phyloP scores from a whole-genome alignment of 495 filamentous ascomycete species.

The Gamarada debralockiae region DNA sequence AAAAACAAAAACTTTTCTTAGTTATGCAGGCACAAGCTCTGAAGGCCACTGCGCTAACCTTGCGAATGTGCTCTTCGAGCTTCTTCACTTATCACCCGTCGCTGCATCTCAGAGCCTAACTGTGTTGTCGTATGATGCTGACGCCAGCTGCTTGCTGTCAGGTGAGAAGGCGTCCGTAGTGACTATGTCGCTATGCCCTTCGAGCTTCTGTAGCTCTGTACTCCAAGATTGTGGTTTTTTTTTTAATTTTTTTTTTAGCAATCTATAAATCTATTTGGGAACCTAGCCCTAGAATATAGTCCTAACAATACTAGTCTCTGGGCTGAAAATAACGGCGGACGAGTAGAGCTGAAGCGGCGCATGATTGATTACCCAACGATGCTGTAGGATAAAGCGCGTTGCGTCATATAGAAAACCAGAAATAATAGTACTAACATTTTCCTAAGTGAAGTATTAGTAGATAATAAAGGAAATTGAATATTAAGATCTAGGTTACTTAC shows the following conservation, averaged over 20 bases:
- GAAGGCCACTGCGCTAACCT: not conserved
- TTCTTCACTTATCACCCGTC: not conserved
- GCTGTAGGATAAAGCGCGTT: constrained; percentile 2
- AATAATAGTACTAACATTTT: not conserved
- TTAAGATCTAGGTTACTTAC: not conserved
- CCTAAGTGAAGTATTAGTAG: not conserved
- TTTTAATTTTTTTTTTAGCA: no score
- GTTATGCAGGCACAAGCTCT: no score
- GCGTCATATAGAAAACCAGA: constrained; percentile 3
- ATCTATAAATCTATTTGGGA: not conserved
- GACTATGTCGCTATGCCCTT: constrained; percentile 3
- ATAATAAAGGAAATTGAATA: not conserved
- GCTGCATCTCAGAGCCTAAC: no score
- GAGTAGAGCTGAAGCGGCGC: constrained; percentile 27
- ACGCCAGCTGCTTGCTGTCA: constrained; percentile 1
- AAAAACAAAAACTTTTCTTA: no score
- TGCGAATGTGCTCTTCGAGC: not conserved
- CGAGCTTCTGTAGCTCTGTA: not conserved
- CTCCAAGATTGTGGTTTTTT: not conserved
- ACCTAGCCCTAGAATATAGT: not conserved
- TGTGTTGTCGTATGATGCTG: not conserved
- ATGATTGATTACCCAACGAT: constrained; percentile 11
- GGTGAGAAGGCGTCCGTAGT: constrained; percentile 3
- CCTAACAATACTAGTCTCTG: constrained; percentile 27
- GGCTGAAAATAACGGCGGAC: constrained; percentile 32